Conservation (phyloP, 257 asterid species). For the Coffea eugenioides region DNA sequence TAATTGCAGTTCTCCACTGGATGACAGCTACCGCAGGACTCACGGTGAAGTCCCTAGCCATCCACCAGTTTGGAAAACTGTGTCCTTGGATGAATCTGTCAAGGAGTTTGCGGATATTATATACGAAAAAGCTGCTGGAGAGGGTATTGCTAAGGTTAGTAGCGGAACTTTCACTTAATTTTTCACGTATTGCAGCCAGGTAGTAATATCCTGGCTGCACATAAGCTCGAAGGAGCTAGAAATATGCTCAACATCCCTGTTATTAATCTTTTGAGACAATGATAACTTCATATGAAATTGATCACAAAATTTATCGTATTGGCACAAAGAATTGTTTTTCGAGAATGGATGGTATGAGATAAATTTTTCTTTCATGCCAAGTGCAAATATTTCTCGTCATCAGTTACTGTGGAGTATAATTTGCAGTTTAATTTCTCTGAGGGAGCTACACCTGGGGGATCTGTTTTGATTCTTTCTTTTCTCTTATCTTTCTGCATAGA, state of each 20-base stretch:
- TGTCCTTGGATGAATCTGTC: conserved; percentile 57
- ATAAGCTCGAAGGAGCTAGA: neutral
- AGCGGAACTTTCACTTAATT: neutral
- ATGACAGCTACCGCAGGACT: conserved; percentile 65
- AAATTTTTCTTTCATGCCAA: too few species aligned
- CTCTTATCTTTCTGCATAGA: conserved; percentile 29
- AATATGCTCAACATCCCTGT: too few species aligned
- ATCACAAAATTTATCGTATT: too few species aligned
- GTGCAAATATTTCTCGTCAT: too few species aligned
- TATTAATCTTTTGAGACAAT: neutral
- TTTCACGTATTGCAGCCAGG: neutral
- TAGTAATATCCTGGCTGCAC: neutral
- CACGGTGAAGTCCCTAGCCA: conserved; percentile 77
- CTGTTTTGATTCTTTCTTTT: neutral
- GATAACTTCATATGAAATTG: neutral
- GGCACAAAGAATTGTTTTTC: too few species aligned
- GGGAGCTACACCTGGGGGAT: neutral
- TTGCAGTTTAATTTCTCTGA: too few species aligned
- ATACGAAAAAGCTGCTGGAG: conserved; percentile 82
- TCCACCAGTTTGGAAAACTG: conserved; percentile 62
- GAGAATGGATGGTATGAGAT: too few species aligned
- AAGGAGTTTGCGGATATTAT: conserved; percentile 72
- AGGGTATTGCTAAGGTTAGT: conserved; percentile 87
- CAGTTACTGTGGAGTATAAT: too few species aligned
- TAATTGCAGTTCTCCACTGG: conserved; percentile 53